A percentile compares a stretch with the other conserved stretches of the same genome.
Conservation (phyloP, 371 early-diverging fungal genomes). For the Apophysomyces elegans region DNA sequence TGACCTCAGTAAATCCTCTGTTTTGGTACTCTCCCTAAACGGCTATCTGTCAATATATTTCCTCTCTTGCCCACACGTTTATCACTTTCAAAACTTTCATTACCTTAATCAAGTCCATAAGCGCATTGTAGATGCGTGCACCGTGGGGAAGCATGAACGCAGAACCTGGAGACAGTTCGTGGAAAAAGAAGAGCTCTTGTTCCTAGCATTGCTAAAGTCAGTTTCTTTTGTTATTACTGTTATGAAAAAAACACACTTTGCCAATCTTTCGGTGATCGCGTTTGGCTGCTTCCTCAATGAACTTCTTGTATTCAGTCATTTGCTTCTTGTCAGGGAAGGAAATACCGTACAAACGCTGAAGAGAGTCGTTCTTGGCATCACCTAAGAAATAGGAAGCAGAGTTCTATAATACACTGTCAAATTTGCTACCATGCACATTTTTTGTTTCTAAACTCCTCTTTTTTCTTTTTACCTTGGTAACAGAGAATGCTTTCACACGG, state of each 20-base stretch:
- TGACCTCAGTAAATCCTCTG: conserved; percentile 91
- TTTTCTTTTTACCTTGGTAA: conserved; percentile 71
- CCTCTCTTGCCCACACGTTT: not conserved
- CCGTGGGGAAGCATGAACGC: conserved; percentile 99
- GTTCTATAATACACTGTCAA: conserved; percentile 60
- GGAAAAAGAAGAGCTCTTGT: conserved; percentile 98
- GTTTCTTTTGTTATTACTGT: conserved; percentile 8
- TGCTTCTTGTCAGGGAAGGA: conserved; percentile 98
- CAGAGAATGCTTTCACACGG: conserved; percentile 91
- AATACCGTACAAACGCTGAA: conserved; percentile 99
- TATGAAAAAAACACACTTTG: conserved; percentile 25
- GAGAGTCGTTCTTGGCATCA: conserved; percentile 94
- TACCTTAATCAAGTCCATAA: conserved; percentile 85
- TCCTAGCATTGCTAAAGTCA: conserved; percentile 39
- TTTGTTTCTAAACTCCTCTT: not conserved
- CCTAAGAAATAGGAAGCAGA: conserved; percentile 99
- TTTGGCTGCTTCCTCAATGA: conserved; percentile 96
- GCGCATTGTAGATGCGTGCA: conserved; percentile 92
- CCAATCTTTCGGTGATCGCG: conserved; percentile 99
- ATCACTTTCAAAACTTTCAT: not conserved
- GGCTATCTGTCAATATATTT: not conserved
- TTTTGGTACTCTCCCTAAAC: conserved; percentile 68
- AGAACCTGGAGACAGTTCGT: conserved; percentile 96
- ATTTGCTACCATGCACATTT: not conserved
- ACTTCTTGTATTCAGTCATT: conserved; percentile 93